Evolutionary conservation across 371 early-diverging fungal species (phyloP).

Genomic region (Mucor ambiguus): DNA sequence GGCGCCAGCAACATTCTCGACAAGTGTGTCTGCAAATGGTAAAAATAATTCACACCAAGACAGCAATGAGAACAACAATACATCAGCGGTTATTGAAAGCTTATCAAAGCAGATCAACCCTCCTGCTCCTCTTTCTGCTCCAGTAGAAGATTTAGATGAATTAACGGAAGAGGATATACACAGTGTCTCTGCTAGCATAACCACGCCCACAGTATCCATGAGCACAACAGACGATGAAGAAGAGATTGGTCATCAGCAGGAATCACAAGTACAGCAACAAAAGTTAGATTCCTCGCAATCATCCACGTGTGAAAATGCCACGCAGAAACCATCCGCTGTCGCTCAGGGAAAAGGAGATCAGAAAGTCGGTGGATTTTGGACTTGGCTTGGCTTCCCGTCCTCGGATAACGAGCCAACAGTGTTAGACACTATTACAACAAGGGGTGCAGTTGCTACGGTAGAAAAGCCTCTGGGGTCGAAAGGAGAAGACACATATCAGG

Average conservation of each 20-base stretch:
- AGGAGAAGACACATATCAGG: background rate
- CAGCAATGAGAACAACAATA: background rate
- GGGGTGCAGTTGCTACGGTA: background rate
- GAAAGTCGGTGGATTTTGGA: conserved; percentile 6
- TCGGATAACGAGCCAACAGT: background rate
- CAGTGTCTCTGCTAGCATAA: background rate
- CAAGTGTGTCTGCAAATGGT: conserved; percentile 31
- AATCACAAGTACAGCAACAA: background rate
- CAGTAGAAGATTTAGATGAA: background rate
- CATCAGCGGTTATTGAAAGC: conserved; percentile 12
- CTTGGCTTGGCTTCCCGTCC: conserved; percentile 17
- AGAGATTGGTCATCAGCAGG: background rate
- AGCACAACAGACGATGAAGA: background rate
- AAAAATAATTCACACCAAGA: conserved; percentile 1
- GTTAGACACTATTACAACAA: background rate
- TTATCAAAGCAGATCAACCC: conserved; percentile 8
- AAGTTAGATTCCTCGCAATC: conserved; percentile 1
- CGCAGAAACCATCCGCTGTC: background rate
- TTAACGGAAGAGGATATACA: conserved; percentile 6
- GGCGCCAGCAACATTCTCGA: conserved; percentile 25
- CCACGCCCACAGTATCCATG: background rate
- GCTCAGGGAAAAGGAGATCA: background rate
- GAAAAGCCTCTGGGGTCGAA: background rate
- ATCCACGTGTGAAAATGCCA: conserved; percentile 10
- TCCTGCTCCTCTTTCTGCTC: background rate